Evolutionary conservation across 2,329 filamentous ascomycete genomes (phyloP).

Genomic region (Metarhizium sp.): DNA sequence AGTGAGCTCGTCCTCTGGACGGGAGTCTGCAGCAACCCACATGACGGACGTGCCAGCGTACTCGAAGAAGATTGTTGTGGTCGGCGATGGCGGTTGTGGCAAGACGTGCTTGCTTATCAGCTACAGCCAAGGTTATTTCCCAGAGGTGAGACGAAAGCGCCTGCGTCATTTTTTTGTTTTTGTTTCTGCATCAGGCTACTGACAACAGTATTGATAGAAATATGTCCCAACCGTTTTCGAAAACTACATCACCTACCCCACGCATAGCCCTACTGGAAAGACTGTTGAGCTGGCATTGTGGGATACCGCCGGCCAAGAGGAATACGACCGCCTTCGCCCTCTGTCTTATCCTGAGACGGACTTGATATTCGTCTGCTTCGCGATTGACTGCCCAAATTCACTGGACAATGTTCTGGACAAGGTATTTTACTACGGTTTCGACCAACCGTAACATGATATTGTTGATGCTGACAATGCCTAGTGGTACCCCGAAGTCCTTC

Average conservation of each 20-base stretch:
- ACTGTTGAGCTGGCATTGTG: constrained; percentile 93
- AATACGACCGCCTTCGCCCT: constrained; percentile 92
- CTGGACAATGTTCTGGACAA: constrained; percentile 98
- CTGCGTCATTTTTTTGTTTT: too few species aligned
- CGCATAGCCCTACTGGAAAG: constrained; percentile 80
- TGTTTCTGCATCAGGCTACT: background rate
- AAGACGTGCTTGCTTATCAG: constrained; percentile 98
- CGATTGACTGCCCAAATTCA: constrained; percentile 96
- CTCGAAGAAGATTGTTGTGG: constrained; percentile 98
- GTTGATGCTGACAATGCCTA: constrained; percentile 26
- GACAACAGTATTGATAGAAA: constrained; percentile 56
- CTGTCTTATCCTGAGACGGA: constrained; percentile 98
- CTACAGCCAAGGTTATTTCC: constrained; percentile 97
- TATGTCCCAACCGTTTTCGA: constrained; percentile 99
- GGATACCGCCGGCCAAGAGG: constrained; percentile 98
- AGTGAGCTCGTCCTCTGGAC: constrained; percentile 64
- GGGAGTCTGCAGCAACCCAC: constrained; percentile 72
- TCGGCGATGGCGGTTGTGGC: constrained; percentile 94
- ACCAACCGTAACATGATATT: constrained; percentile 3
- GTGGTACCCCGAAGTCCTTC: constrained; percentile 99
- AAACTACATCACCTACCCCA: constrained; percentile 98
- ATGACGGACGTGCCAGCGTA: constrained; percentile 86
- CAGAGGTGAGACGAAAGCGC: constrained; percentile 61
- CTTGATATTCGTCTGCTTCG: constrained; percentile 96
- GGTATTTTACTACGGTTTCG: constrained; percentile 40